phyloP scores from a whole-genome alignment of 305 asterid genomes.

The Solanum hybrid region DNA sequence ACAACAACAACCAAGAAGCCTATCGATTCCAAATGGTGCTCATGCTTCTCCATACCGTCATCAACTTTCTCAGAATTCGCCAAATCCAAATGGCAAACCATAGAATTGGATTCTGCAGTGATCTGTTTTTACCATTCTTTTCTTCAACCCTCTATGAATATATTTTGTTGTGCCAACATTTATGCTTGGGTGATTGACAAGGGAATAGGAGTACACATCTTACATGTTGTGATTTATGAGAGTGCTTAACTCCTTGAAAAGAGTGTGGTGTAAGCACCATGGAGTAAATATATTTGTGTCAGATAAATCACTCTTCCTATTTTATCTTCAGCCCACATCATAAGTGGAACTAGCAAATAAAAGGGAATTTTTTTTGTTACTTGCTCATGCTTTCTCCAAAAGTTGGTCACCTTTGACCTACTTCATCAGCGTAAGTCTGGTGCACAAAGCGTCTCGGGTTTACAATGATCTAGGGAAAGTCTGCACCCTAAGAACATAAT shows the following conservation, averaged over 20 bases:
- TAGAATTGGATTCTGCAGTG: slow-evolving; percentile 13
- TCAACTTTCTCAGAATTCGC: slow-evolving; percentile 37
- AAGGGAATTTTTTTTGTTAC: not conserved
- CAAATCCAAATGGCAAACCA: slow-evolving; percentile 40
- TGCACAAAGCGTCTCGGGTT: not conserved
- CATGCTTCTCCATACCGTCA: slow-evolving; percentile 62
- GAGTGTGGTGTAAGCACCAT: slow-evolving; percentile 7
- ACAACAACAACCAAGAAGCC: slow-evolving; percentile 47
- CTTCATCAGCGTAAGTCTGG: too few relatives aligned
- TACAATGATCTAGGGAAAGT: not conserved
- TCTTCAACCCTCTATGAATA: not conserved
- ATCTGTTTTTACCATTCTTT: not conserved
- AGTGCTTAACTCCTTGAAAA: slow-evolving; percentile 2
- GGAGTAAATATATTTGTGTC: not conserved
- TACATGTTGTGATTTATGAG: not conserved
- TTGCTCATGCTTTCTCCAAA: not conserved
- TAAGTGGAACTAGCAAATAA: not conserved
- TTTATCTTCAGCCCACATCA: not conserved
- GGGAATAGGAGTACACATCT: not conserved
- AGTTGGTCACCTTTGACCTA: not conserved
- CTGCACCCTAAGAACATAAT: not conserved
- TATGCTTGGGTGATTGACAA: not conserved
- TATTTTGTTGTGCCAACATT: not conserved
- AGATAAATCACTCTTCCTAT: not conserved
- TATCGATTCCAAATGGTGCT: slow-evolving; percentile 51